These are phyloP conservation scores for Beauveria asiatica DNA, from an alignment of 2,329 filamentous ascomycete species.

Conservation along the genomic window DNA sequence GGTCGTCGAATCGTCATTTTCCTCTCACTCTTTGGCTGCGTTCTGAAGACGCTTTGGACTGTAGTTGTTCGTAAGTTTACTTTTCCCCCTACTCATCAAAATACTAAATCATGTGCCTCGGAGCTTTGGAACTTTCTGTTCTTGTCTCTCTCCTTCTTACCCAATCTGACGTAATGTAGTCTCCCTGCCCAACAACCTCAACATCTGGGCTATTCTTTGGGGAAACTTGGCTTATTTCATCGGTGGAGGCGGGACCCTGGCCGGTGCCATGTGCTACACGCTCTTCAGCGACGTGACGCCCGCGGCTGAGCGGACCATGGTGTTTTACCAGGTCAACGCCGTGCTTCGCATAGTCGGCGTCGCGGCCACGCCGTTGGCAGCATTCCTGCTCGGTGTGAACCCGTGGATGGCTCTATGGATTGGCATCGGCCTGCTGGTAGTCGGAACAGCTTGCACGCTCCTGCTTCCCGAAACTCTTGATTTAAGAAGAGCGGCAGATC, in stretches of 20 bases:
- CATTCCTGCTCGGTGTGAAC: constrained; percentile 28
- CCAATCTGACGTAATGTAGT: constrained; percentile 19
- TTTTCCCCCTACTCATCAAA: background rate
- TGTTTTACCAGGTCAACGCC: constrained; percentile 33
- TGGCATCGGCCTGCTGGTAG: constrained; percentile 22
- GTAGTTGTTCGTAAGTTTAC: constrained; percentile 24
- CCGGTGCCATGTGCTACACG: constrained; percentile 36
- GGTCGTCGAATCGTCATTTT: constrained; percentile 34
- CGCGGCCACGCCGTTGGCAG: constrained; percentile 31
- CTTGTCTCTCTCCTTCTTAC: no score
- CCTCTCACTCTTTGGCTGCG: constrained; percentile 25
- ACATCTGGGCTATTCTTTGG: constrained; percentile 31
- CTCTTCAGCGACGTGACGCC: constrained; percentile 35
- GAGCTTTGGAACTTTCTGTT: background rate
- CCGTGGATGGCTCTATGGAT: constrained; percentile 33
- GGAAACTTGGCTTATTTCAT: constrained; percentile 28
- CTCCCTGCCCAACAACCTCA: constrained; percentile 28
- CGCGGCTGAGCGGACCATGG: constrained; percentile 27
- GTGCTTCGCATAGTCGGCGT: constrained; percentile 30
- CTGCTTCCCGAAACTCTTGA: constrained; percentile 36
- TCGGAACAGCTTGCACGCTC: constrained; percentile 22
- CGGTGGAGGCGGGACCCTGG: constrained; percentile 32
- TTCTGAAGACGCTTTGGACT: constrained; percentile 21
- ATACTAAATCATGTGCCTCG: background rate
- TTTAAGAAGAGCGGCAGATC: constrained; percentile 23